Conservation (phyloP, 345 rosid species). For the Hibiscus mutabilis region DNA sequence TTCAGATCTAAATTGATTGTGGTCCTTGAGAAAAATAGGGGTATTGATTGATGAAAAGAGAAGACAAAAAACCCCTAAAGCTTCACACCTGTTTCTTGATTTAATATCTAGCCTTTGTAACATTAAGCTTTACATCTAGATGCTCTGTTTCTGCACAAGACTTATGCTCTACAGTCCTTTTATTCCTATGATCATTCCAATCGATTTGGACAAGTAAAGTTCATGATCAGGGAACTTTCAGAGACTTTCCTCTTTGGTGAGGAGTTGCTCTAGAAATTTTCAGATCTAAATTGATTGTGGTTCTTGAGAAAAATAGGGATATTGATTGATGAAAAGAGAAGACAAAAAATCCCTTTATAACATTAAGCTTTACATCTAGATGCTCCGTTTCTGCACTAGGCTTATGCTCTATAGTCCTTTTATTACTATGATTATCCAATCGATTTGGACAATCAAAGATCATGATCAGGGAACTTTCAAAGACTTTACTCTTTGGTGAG, state of each 20-base stretch:
- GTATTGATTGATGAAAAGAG: background rate
- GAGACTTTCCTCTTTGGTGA: background rate
- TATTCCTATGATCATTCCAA: background rate
- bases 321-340: background rate
- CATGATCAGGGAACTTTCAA: background rate
- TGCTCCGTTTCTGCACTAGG: background rate
- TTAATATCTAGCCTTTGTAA: background rate
- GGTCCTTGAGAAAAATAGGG: background rate
- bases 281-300: background rate
- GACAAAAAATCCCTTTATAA: background rate
- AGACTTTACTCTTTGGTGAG: background rate
- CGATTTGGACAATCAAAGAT: background rate
- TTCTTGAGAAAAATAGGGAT: background rate
- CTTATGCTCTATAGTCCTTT: background rate
- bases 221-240: background rate
- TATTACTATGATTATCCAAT: background rate
- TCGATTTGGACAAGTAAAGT: background rate
- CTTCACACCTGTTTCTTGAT: no score
- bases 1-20: background rate
- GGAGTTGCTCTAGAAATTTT: background rate
- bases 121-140: background rate
- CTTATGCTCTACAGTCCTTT: background rate
- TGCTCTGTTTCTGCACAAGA: background rate
- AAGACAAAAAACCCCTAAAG: no score
- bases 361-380: background rate